Conservation (phyloP, 805 yeast species). For the Lipomyces sp. region DNA sequence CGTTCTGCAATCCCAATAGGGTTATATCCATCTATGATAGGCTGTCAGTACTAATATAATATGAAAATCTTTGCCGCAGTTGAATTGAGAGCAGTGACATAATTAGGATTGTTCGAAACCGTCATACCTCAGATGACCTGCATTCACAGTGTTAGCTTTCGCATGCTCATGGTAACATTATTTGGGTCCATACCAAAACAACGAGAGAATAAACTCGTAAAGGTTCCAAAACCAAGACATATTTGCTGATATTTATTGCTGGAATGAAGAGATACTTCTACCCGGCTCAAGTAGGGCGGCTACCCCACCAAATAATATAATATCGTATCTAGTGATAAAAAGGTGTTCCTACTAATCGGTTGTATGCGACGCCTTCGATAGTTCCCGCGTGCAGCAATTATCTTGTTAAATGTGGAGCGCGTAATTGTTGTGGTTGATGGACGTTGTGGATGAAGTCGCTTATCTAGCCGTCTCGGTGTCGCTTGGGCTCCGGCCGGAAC, state of each 20-base stretch:
- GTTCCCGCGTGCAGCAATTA: not conserved
- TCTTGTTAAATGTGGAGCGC: not conserved
- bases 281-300: not conserved
- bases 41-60: not conserved
- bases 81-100: not conserved
- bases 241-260: not conserved
- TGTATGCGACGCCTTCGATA: not conserved
- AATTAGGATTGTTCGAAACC: not conserved
- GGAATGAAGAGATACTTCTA: not conserved
- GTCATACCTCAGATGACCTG: constrained; percentile 43
- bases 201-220: constrained; percentile 44
- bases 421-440: not conserved
- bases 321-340: not conserved
- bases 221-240: constrained; percentile 36
- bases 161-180: not conserved
- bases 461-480: not conserved
- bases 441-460: not conserved
- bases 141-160: not conserved
- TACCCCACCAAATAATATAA: not conserved
- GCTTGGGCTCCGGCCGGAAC: not conserved
- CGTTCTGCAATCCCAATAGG: constrained; percentile 48
- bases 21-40: constrained; percentile 45
- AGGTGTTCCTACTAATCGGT: not conserved
- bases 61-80: not conserved
- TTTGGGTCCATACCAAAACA: constrained; percentile 42